These are phyloP conservation scores for Chlorella sp. DNA, from an alignment of 139 green algal genomes.

Conservation along the genomic window DNA sequence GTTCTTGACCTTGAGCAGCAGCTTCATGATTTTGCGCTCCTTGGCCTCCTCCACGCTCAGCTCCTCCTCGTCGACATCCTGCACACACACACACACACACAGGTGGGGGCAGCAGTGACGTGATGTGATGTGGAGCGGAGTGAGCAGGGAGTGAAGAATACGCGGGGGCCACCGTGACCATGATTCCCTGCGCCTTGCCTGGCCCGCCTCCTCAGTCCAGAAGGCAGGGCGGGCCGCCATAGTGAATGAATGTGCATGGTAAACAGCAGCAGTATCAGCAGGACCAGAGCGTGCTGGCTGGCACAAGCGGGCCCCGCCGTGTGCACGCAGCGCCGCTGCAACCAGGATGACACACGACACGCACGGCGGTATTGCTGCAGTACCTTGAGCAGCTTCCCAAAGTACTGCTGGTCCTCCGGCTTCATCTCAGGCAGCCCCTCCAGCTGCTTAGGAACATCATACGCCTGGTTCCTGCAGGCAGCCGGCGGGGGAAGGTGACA, in stretches of 20 bases:
- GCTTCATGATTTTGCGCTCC: constrained; percentile 99
- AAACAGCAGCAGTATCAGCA: neutral
- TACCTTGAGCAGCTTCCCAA: constrained; percentile 91
- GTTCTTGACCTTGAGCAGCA: constrained; percentile 99
- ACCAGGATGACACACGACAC: neutral
- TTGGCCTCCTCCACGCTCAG: constrained; percentile 93
- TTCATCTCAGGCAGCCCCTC: constrained; percentile 97
- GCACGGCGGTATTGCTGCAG: neutral
- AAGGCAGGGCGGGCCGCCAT: too few relatives aligned
- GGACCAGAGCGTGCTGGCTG: neutral
- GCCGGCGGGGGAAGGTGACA: neutral
- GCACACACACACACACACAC: neutral
- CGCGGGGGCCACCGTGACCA: neutral
- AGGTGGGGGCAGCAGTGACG: neutral
- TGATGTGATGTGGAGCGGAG: neutral
- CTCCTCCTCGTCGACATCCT: constrained; percentile 89
- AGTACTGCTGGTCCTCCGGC: constrained; percentile 97
- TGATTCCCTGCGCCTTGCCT: too few relatives aligned
- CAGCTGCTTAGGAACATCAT: constrained; percentile 72
- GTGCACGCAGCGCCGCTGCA: neutral
- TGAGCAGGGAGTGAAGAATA: neutral
- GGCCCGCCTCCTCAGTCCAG: too few relatives aligned
- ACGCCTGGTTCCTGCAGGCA: constrained; percentile 76
- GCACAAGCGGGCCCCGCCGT: neutral
- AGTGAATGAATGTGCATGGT: too few relatives aligned